Conservation (phyloP, 371 early-diverging fungal genomes). For the Rhizopus delemar region DNA sequence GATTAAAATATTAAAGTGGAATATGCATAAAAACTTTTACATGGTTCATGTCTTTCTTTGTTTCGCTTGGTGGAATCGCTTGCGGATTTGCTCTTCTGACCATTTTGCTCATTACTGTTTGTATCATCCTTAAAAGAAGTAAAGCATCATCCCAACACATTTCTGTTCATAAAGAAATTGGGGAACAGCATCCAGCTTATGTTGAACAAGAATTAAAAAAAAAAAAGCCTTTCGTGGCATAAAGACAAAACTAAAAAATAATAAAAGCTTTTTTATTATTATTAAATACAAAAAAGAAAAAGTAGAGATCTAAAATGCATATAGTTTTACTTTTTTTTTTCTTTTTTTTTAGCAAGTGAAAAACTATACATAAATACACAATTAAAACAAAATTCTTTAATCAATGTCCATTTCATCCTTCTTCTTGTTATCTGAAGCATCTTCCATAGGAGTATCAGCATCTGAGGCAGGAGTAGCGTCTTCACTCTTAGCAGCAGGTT, state of each 20-base stretch:
- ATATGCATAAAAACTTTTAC: too few relatives aligned
- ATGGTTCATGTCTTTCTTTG: too few relatives aligned
- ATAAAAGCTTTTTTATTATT: background rate
- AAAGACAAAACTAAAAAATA: conserved; percentile 7
- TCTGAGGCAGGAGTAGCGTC: conserved; percentile 36
- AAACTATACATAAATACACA: background rate
- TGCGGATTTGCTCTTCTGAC: too few relatives aligned
- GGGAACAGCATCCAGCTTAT: conserved; percentile 32
- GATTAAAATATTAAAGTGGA: too few relatives aligned
- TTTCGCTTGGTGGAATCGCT: too few relatives aligned
- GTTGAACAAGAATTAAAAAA: conserved; percentile 29
- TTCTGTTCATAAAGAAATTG: conserved; percentile 19
- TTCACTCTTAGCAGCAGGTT: conserved; percentile 29
- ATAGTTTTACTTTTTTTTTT: background rate
- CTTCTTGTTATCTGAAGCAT: conserved; percentile 44
- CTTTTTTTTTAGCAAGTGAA: conserved; percentile 3
- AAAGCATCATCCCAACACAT: too few relatives aligned
- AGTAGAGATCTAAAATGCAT: background rate
- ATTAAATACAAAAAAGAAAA: too few relatives aligned
- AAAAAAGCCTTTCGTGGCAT: conserved; percentile 35
- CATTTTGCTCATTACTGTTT: too few relatives aligned
- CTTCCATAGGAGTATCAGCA: conserved; percentile 47
- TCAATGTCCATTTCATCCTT: conserved; percentile 74
- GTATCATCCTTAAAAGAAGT: too few relatives aligned
- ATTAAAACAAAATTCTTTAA: conserved; percentile 31